phyloP scores from a whole-genome alignment of 768 basidiomycete genomes.

The Scleroderma bovista region DNA sequence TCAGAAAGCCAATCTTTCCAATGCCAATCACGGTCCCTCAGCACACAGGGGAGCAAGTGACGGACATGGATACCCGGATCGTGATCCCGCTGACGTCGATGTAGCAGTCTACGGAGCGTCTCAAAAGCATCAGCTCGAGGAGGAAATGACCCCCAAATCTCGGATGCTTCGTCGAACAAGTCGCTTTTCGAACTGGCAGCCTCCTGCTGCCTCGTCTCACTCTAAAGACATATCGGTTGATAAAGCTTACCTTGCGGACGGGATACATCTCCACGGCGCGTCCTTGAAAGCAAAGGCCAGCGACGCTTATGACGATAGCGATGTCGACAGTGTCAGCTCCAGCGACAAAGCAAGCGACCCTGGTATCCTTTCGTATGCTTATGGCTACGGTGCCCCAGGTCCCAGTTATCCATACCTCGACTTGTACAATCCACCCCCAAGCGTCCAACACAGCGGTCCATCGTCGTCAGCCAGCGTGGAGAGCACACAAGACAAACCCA shows the following conservation, averaged over 20 bases:
- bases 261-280: neutral
- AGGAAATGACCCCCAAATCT: slow-evolving; percentile 5
- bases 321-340: neutral
- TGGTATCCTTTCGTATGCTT: slow-evolving; percentile 13
- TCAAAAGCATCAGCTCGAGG: slow-evolving; percentile 10
- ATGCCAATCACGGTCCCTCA: neutral
- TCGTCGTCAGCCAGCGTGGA: neutral
- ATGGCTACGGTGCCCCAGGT: slow-evolving; percentile 24
- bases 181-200: slow-evolving; percentile 10
- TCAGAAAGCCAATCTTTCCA: neutral
- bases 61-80: neutral
- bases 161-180: slow-evolving; percentile 22
- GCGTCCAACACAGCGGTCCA: neutral
- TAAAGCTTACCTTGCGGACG: neutral
- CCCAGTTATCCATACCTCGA: slow-evolving; percentile 28
- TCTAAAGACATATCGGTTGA: slow-evolving; percentile 1
- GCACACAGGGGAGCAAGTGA: neutral
- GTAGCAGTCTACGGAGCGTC: slow-evolving; percentile 3
- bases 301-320: neutral
- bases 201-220: neutral
- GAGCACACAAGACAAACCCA: slow-evolving; percentile 4
- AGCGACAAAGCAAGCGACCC: neutral
- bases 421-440: slow-evolving; percentile 20
- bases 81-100: neutral
- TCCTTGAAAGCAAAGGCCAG: slow-evolving; percentile 6